A percentile compares a stretch with the other conserved stretches of the same genome.
Conservation (phyloP, 192 early-diverging fungal species). For the Chytriomyces sp. region DNA sequence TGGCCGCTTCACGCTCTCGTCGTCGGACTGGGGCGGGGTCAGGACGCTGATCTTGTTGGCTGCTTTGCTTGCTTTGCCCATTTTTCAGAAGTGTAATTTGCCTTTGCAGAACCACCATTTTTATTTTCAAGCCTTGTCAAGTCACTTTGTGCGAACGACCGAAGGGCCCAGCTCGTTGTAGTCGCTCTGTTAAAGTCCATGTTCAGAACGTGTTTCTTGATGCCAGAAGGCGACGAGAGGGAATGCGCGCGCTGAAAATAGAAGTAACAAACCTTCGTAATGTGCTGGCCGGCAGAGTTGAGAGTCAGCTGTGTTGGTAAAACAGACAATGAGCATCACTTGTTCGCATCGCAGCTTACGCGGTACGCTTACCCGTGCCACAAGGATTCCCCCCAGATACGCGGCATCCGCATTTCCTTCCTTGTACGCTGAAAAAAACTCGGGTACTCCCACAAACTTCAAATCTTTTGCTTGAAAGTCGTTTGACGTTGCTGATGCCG, state of each 20-base stretch:
- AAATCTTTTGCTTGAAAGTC: conserved; percentile 85
- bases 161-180: conserved; percentile 91
- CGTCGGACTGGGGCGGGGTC: background rate
- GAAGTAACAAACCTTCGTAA: conserved; percentile 36
- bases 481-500: conserved; percentile 81
- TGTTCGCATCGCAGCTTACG: background rate
- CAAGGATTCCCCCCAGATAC: conserved; percentile 85
- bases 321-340: conserved; percentile 4
- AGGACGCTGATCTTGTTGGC: background rate
- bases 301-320: conserved; percentile 32
- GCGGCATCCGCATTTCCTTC: conserved; percentile 67
- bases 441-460: conserved; percentile 80
- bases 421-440: conserved; percentile 84
- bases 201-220: conserved; percentile 33
- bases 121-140: background rate
- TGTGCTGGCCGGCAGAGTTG: conserved; percentile 27
- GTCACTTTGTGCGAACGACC: conserved; percentile 61
- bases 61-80: no score
- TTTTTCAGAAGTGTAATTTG: background rate
- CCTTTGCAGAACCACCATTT: background rate
- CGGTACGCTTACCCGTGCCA: conserved; percentile 72
- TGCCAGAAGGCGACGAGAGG: no score
- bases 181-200: conserved; percentile 79
- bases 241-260: no score
- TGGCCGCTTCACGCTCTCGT: background rate